Evolutionary conservation across 1,284 basidiomycete genomes (phyloP), one percentile per base, ranked within the genome.

Genomic region (Boletus calvinii): DNA sequence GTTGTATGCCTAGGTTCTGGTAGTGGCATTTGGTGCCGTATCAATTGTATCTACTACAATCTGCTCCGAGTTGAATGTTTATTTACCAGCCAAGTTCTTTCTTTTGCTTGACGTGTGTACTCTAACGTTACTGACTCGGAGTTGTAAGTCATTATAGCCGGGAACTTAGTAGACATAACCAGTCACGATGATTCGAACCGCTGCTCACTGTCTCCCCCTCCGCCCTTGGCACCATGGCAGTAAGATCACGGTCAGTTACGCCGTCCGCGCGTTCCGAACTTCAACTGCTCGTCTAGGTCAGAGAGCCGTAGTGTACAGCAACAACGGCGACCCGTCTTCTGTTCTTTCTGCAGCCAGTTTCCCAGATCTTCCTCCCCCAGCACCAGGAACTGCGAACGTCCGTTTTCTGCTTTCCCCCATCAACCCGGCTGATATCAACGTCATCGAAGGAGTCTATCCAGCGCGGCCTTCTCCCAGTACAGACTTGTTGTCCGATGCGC

Each of bases 381-480:
- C 74, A 12, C 72, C 79, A 9, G 71, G 76, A 44, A 78, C 84
- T 6, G 68, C 86, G 35, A 87, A 88, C 61, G 66, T 93, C 60
- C 77, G 77, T 56, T 84, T 87, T 64, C 70, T 85, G n/a, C 77
- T 90, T n/a, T 78, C 87, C 2, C 87, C 90, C 5, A 80, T 92
- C 50, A 92, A 92, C 64, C 90, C 90, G 2, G 81, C 89, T 9
- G 90, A 92, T 58, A 68, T 89, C 59, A 92, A 92, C 57, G 87
- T 90, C 40, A 77, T 92, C 38, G 85, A 92, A 68, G 92, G 92
- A 10, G 80, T 88, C 15, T 93, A 93, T 64, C 90, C 91, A 0
- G 68, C 78, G 12, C 84, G 83, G 58, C 87, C 90, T 0, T 62
- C 60, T 1, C 70, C 74, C 20, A 66, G 72, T 6, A 70, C 72